Evolutionary conservation across 2,329 filamentous ascomycete genomes (phyloP).

Genomic region (Sporothrix inflata): DNA sequence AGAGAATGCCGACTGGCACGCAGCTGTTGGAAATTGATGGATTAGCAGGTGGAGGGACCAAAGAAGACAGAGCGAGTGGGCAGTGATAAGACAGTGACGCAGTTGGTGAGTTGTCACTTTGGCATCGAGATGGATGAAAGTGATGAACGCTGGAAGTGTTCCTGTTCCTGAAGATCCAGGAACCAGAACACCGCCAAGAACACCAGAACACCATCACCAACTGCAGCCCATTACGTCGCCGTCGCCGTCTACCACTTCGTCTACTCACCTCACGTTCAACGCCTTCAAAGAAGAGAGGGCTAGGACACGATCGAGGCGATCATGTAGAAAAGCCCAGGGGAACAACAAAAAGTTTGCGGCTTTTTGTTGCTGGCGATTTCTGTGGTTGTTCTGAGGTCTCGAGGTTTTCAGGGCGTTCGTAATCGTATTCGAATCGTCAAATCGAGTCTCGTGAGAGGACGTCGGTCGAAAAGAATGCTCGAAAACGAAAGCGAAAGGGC

Average conservation of each 20-base stretch:
- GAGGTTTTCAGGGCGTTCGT: not conserved
- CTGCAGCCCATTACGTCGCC: not conserved
- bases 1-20: slow-evolving; percentile 47
- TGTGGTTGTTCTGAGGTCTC: not conserved
- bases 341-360: slow-evolving; percentile 26
- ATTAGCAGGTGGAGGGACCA: not conserved
- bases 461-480: not conserved
- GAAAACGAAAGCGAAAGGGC: not conserved
- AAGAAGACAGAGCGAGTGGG: not conserved
- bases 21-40: slow-evolving; percentile 43
- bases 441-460: slow-evolving; percentile 15
- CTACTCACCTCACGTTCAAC: slow-evolving; percentile 36
- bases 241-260: not conserved
- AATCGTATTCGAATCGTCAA: not conserved
- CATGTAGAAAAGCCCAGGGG: slow-evolving; percentile 33
- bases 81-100: not conserved
- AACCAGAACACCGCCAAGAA: not conserved
- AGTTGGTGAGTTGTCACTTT: slow-evolving; percentile 11
- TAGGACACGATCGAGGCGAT: slow-evolving; percentile 33
- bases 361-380: slow-evolving; percentile 21
- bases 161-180: slow-evolving; percentile 10
- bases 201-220: not conserved
- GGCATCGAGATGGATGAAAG: not conserved
- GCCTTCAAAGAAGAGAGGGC: slow-evolving; percentile 33
- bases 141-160: not conserved